Percentiles rank a stretch among this genome's conserved stretches.
Evolutionary conservation across 78 protist species (phyloP).

Genomic region (Dictyostelium citrinum): DNA sequence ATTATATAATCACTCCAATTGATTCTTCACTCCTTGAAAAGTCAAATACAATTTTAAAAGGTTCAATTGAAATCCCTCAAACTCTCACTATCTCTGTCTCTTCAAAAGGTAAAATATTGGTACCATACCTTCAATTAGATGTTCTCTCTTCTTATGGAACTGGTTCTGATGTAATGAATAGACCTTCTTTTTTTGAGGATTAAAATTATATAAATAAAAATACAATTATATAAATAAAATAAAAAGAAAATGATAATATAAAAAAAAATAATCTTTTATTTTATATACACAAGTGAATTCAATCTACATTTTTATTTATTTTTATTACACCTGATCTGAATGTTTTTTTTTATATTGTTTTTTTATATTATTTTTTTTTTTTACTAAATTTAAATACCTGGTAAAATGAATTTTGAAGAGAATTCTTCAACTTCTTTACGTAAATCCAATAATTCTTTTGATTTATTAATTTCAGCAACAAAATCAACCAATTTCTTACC

Average conservation of each 20-base stretch:
- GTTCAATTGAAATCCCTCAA: constrained; percentile 1
- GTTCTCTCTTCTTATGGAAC: constrained; percentile 3
- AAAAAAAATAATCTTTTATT: background rate
- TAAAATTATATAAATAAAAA: background rate
- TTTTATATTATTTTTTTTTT: background rate
- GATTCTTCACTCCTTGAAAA: background rate
- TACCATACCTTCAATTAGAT: constrained; percentile 11
- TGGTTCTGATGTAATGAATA: background rate
- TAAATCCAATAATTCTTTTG: constrained; percentile 6
- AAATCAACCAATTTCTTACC: constrained; percentile 91
- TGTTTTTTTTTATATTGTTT: background rate
- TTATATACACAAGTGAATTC: background rate
- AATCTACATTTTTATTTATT: background rate
- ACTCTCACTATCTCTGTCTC: background rate
- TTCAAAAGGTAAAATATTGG: background rate
- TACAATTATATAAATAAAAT: background rate
- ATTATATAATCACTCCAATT: constrained; percentile 40
- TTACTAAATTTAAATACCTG: constrained; percentile 46
- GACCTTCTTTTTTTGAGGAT: background rate
- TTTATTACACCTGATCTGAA: background rate
- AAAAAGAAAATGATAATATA: background rate
- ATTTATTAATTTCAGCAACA: constrained; percentile 31
- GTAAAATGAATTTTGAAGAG: constrained; percentile 89
- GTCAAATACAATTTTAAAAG: background rate
- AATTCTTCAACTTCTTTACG: constrained; percentile 86